These are phyloP conservation scores for Serendipita sp. DNA, from an alignment of 768 basidiomycete genomes.

Conservation along the genomic window DNA sequence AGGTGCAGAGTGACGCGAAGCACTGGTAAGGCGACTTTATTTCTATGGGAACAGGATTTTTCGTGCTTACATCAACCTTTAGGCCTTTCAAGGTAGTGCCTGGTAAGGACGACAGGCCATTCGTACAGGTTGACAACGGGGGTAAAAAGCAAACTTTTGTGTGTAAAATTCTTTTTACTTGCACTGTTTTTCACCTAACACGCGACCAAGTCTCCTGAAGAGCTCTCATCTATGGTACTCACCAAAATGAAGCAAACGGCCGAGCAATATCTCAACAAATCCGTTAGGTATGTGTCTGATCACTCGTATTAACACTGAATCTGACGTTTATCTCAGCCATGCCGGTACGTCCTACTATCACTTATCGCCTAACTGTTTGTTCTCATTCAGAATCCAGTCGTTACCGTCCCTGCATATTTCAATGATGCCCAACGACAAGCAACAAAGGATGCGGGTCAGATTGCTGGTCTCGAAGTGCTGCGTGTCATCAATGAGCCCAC, in stretches of 20 bases:
- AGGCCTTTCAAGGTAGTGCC: conserved; percentile 74
- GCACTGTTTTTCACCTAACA: conserved; percentile 9
- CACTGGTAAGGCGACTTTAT: conserved; percentile 44
- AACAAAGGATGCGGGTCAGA: conserved; percentile 94
- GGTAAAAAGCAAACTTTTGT: conserved; percentile 72
- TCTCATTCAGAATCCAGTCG: conserved; percentile 55
- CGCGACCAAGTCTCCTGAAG: conserved; percentile 54
- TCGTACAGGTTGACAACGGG: conserved; percentile 70
- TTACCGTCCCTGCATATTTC: conserved; percentile 98
- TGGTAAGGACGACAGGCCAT: conserved; percentile 59
- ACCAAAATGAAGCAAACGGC: conserved; percentile 94
- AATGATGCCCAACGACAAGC: conserved; percentile 99
- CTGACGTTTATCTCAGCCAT: not conserved
- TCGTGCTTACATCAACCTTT: not conserved
- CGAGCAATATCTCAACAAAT: conserved; percentile 82
- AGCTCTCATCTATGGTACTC: conserved; percentile 76
- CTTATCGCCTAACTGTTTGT: not conserved
- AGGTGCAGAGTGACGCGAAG: conserved; percentile 79
- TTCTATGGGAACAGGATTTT: not conserved
- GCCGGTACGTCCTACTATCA: not conserved
- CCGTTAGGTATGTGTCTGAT: conserved; percentile 61
- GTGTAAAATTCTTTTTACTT: conserved; percentile 21
- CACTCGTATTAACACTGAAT: not conserved
- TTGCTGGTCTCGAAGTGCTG: conserved; percentile 92
- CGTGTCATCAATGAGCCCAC: conserved; percentile 99